Base-by-base conservation (phyloP, 2,329 filamentous ascomycete genomes). In the Proliferodiscus dingleyae region DNA sequence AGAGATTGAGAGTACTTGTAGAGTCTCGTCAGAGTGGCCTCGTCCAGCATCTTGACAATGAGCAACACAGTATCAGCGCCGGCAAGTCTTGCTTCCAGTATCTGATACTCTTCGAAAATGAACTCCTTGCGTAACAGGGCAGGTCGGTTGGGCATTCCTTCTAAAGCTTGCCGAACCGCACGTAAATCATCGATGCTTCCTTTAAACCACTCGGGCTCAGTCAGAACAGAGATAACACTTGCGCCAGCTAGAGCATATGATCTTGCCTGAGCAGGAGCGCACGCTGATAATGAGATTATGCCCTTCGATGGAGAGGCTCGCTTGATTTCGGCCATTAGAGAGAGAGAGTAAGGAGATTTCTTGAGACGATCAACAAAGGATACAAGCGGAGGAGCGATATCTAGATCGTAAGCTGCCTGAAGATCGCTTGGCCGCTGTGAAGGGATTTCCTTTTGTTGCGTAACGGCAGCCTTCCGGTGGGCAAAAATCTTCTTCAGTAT, bases 121-220 rank as follows among this genome's bases (percentile, higher is more conserved):
- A 98, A 98, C 59, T 98, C 93, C 64, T 98, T 98, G 19, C 94
- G 83, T 23, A 98, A 71, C 10, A 98, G 79, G 2, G 91, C 94
- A 2, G 93, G 94, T 42, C 93, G 79, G 64, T 96, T 94, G 1
- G 88, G 84, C 83, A 98, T 89, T 10, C 86, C 85, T 58, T 89
- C 81, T n/a, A 98, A 71, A 39, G 87, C 89, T 66, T 91, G 87
- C 36, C 93, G 81, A 23, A 97, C 93, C 26, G 85, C 81, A 49
- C 87, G 81, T 43, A 98, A 71, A 64, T 98, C 93, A 47, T 98
- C 91, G 50, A 98, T 90, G 66, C 86, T 95, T 38, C 93, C 93
- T 70, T 96, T 97, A 74, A 98, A 98, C 93, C 93, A 98, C 62
- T 97, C 87, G 0, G 94, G 93, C 68, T 98, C 93, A 0, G 93